Percentiles rank a stretch among this genome's conserved stretches.
phyloP scores from a whole-genome alignment of 495 filamentous ascomycete species.

The Apiosordaria backusii region DNA sequence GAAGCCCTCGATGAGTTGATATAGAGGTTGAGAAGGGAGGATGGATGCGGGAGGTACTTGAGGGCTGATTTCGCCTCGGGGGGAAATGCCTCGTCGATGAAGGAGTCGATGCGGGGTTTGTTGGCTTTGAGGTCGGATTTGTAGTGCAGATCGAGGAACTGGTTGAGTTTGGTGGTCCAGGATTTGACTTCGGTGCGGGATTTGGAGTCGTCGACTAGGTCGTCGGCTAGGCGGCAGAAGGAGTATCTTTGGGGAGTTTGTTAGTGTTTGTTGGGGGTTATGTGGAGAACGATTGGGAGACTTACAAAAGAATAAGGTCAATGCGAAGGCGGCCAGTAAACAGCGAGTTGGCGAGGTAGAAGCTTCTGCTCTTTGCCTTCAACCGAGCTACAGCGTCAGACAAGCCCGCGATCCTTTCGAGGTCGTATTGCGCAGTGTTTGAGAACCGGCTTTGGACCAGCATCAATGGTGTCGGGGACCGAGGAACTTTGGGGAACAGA shows the following conservation, averaged over 20 bases:
- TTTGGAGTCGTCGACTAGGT: constrained; percentile 59
- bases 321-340: constrained; percentile 62
- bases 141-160: constrained; percentile 48
- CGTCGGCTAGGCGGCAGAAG: constrained; percentile 67
- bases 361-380: constrained; percentile 59
- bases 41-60: constrained; percentile 51
- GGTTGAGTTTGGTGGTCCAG: constrained; percentile 51
- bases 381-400: constrained; percentile 52
- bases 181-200: constrained; percentile 41
- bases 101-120: constrained; percentile 22
- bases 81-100: constrained; percentile 46
- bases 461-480: constrained; percentile 42
- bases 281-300: neutral
- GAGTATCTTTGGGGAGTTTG: constrained; percentile 50
- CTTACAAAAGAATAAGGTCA: constrained; percentile 59
- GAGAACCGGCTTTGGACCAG: constrained; percentile 46
- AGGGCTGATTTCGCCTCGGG: constrained; percentile 45
- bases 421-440: constrained; percentile 44
- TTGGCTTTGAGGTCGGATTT: constrained; percentile 6
- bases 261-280: neutral
- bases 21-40: constrained; percentile 51
- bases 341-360: constrained; percentile 61
- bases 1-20: constrained; percentile 59
- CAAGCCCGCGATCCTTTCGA: constrained; percentile 51
- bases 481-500: constrained; percentile 41